Evolutionary conservation across 805 yeast genomes (phyloP).

Genomic region (Dipodascus albidus): DNA sequence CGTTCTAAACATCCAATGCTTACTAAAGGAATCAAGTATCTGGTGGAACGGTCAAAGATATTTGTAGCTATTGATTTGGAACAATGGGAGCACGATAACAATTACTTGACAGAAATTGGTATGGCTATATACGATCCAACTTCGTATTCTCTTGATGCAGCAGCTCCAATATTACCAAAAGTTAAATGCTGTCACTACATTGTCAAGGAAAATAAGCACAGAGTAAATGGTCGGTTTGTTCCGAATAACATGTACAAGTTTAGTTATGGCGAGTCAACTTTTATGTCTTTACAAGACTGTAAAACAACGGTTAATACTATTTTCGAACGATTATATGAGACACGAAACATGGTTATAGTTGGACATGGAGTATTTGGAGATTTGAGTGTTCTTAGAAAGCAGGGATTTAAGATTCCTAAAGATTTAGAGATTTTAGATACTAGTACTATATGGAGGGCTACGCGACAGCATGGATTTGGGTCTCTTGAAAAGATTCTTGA

Average conservation of each 20-base stretch:
- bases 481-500: conserved; percentile 35
- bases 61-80: conserved; percentile 13
- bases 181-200: conserved; percentile 9
- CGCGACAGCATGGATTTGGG: conserved; percentile 6
- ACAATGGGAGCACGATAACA: conserved; percentile 11
- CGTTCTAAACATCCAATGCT: background rate
- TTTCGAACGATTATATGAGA: conserved; percentile 2
- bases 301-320: conserved; percentile 17
- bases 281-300: conserved; percentile 27
- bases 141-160: background rate
- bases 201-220: conserved; percentile 29
- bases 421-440: conserved; percentile 35
- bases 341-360: conserved; percentile 28
- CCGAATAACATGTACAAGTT: conserved; percentile 42
- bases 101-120: conserved; percentile 12
- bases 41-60: background rate
- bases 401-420: conserved; percentile 39
- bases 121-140: conserved; percentile 12
- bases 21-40: background rate
- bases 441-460: conserved; percentile 31
- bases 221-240: conserved; percentile 42
- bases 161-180: background rate
- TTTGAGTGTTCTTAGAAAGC: conserved; percentile 34
- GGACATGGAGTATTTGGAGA: conserved; percentile 54
- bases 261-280: conserved; percentile 37